Conservation (phyloP, 73 alveolate genomes). For the Symbiodinium natans region DNA sequence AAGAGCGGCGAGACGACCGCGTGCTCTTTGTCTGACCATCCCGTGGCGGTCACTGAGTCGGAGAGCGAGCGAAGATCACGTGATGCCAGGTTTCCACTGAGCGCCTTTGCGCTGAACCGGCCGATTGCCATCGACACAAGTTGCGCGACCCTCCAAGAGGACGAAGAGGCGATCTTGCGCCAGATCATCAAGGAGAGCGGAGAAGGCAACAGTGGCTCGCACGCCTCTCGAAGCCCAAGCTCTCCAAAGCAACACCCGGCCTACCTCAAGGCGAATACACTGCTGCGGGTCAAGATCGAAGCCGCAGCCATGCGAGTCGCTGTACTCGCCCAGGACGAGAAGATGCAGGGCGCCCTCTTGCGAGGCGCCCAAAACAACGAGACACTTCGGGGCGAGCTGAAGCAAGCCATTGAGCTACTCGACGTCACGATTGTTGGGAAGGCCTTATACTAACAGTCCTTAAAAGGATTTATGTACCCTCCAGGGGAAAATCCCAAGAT, state of each 20-base stretch:
- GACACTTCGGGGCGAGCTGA: constrained; percentile 4
- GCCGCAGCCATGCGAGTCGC: constrained; percentile 44
- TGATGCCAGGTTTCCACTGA: not conserved
- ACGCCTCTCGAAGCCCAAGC: not conserved
- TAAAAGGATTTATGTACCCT: too few species aligned
- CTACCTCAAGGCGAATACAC: constrained; percentile 22
- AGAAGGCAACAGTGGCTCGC: not conserved
- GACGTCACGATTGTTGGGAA: not conserved
- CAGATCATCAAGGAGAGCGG: constrained; percentile 28
- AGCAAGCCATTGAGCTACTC: not conserved
- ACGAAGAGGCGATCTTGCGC: constrained; percentile 43
- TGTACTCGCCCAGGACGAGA: not conserved
- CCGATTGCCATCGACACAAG: constrained; percentile 32
- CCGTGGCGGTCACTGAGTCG: constrained; percentile 10
- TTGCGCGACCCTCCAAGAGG: constrained; percentile 3
- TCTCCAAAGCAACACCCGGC: constrained; percentile 14
- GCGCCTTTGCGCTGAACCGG: constrained; percentile 20
- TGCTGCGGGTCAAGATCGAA: constrained; percentile 34
- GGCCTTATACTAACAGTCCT: not conserved
- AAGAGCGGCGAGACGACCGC: not conserved
- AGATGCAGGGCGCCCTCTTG: not conserved
- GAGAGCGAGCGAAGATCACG: not conserved
- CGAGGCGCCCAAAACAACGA: not conserved
- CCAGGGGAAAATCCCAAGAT: too few species aligned
- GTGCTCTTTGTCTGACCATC: not conserved